Evolutionary conservation across 2,329 filamentous ascomycete genomes (phyloP).

Genomic region (Verticillium dahliae): DNA sequence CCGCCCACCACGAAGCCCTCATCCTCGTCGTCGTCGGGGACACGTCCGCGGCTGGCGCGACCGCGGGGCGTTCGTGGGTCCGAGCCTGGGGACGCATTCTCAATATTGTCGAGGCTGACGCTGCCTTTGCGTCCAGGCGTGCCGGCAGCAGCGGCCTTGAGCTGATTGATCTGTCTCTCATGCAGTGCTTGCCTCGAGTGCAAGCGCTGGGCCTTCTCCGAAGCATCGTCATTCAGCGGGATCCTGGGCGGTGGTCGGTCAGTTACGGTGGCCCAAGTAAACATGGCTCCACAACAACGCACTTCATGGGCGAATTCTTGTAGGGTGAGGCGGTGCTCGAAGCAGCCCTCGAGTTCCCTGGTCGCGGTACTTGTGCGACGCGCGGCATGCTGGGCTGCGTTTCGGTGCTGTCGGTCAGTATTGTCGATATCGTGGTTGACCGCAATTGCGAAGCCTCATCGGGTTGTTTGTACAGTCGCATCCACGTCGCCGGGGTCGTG

Average conservation of each 20-base stretch:
- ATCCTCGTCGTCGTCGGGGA: conserved; percentile 48
- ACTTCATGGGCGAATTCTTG: conserved; percentile 53
- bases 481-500: conserved; percentile 3
- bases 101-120: conserved; percentile 51
- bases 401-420: conserved; percentile 12
- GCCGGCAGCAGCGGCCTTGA: conserved; percentile 67
- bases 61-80: conserved; percentile 49
- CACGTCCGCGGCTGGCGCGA: conserved; percentile 23
- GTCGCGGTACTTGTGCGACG: conserved; percentile 47
- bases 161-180: conserved; percentile 85
- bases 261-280: neutral
- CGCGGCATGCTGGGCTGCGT: conserved; percentile 40
- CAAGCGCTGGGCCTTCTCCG: conserved; percentile 82
- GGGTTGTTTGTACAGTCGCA: conserved; percentile 5
- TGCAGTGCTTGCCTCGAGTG: conserved; percentile 84
- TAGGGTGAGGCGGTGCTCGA: conserved; percentile 46
- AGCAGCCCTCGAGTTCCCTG: conserved; percentile 37
- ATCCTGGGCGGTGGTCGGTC: conserved; percentile 50
- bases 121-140: conserved; percentile 63
- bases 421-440: conserved; percentile 12
- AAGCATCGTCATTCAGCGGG: conserved; percentile 89
- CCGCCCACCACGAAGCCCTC: conserved; percentile 63
- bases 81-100: conserved; percentile 49
- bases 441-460: neutral
- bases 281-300: conserved; percentile 18